phyloP scores from a whole-genome alignment of 2,329 filamentous ascomycete genomes.

The Colletotrichum truncatum region DNA sequence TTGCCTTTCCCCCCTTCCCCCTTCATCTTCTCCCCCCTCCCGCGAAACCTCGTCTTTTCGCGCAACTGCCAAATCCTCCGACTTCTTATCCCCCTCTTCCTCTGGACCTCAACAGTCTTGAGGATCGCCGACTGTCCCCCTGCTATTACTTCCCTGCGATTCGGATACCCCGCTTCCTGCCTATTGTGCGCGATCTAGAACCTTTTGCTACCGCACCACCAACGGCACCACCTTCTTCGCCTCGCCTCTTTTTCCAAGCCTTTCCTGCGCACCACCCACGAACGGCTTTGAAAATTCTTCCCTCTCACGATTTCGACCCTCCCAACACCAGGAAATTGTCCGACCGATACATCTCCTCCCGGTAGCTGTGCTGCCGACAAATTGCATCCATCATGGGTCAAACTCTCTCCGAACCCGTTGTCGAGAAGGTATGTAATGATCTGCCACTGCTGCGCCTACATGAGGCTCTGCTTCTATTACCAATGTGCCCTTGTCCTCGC shows the following conservation, averaged over 20 bases:
- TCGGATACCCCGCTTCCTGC: slow-evolving; percentile 35
- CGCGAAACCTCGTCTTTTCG: slow-evolving; percentile 9
- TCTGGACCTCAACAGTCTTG: slow-evolving; percentile 15
- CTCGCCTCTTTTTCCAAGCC: slow-evolving; percentile 17
- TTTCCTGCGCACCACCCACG: slow-evolving; percentile 28
- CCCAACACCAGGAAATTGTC: slow-evolving; percentile 6
- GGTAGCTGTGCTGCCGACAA: slow-evolving; percentile 42
- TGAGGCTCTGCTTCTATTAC: background rate
- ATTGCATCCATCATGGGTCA: slow-evolving; percentile 79
- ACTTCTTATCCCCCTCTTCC: background rate
- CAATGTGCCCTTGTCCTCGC: background rate
- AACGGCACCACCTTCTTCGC: slow-evolving; percentile 23
- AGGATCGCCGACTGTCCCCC: slow-evolving; percentile 29
- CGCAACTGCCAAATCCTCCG: slow-evolving; percentile 14
- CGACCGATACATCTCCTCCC: slow-evolving; percentile 18
- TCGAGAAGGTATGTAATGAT: slow-evolving; percentile 87
- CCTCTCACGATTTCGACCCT: background rate
- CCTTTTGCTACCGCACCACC: slow-evolving; percentile 32
- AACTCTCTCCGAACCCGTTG: slow-evolving; percentile 97
- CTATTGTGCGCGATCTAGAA: slow-evolving; percentile 35
- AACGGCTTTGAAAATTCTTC: slow-evolving; percentile 13
- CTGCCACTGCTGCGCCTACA: background rate
- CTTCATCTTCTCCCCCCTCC: slow-evolving; percentile 1
- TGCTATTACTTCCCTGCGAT: slow-evolving; percentile 30
- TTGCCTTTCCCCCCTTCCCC: slow-evolving; percentile 4